Base-by-base conservation (phyloP, 345 rosid genomes). In the Leavenworthia alabamica region DNA sequence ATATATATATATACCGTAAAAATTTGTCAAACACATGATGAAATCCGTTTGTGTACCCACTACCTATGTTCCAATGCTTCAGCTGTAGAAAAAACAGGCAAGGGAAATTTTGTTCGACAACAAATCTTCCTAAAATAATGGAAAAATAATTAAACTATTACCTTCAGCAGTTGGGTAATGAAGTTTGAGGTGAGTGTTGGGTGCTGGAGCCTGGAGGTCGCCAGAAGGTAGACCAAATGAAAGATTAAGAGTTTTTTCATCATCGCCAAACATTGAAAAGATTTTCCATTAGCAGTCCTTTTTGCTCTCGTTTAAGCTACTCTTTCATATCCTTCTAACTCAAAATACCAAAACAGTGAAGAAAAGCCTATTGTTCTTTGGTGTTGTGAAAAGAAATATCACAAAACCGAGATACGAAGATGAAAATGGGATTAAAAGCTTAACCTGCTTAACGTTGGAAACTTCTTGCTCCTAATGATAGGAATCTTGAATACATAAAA, bases 401-500 rank as follows among this genome's bases (percentile, higher is more conserved):
- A 54, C 7, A 35, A 23, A 11, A 33, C 56, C 10, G 54, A 26
- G n/a, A n/a, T n/a, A n/a, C n/a, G 24, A 19, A 31, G 24, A 15
- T 27, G 33, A n/a, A 32, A 48, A 56, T 1, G 2, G 42, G 29
- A 15, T 8, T 47, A 24, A 69, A 7, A 72, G 36, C 42, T 62
- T 89, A 27, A 86, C 97, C 97, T 85, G 96, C 99, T 78, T 85
- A 96, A 7, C 95, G 82, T 68, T 61, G 58, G 64, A 89, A 70
- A 83, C 85, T 63, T 93, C 96, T 73, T 68, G 84, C 52, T 76
- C 67, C 66, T 93, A 94, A 42, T 93, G 81, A 73, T 93, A 93
- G 44, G 83, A 95, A 60, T 93, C 99, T 93, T 36, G 78, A 76
- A 81, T 50, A 49, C 60, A 56, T 28, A 49, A 23, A 27, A 45